Conservation (phyloP, 2,329 filamentous ascomycete genomes). For the Aureobasidium namibiae region DNA sequence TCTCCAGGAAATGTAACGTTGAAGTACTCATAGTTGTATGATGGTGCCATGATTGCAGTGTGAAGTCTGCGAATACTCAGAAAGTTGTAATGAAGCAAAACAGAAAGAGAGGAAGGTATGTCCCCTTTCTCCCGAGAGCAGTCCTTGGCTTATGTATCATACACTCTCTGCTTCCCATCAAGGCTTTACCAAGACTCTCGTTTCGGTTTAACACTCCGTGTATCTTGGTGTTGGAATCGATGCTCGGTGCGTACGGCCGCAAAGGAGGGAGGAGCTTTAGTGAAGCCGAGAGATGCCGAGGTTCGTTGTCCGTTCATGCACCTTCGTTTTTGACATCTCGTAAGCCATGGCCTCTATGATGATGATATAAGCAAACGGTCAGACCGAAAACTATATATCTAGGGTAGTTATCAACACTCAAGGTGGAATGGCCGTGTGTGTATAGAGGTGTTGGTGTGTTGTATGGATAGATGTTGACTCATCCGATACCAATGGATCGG, state of each 20-base stretch:
- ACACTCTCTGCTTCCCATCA: not conserved
- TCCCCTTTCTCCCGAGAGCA: not conserved
- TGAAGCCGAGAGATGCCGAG: conserved; percentile 1
- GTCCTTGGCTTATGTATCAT: not conserved
- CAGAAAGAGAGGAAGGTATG: not conserved
- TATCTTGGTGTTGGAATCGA: not conserved
- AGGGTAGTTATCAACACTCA: not conserved
- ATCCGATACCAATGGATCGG: too few relatives aligned
- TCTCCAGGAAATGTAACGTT: conserved; percentile 62
- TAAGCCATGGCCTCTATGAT: not conserved
- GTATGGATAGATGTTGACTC: too few relatives aligned
- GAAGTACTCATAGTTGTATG: conserved; percentile 56
- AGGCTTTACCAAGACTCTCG: conserved; percentile 2
- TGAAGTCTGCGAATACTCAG: too few relatives aligned
- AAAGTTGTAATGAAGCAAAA: not conserved
- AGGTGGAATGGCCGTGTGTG: not conserved
- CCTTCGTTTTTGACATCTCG: not conserved
- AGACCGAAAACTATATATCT: not conserved
- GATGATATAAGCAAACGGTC: not conserved
- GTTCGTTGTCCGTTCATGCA: not conserved
- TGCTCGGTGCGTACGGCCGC: not conserved
- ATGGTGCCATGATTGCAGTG: conserved; percentile 7
- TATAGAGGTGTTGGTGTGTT: not conserved
- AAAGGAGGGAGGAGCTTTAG: not conserved
- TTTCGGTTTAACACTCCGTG: not conserved